Evolutionary conservation across 2,329 filamentous ascomycete species (phyloP).

Genomic region (Aulographum hederae): DNA sequence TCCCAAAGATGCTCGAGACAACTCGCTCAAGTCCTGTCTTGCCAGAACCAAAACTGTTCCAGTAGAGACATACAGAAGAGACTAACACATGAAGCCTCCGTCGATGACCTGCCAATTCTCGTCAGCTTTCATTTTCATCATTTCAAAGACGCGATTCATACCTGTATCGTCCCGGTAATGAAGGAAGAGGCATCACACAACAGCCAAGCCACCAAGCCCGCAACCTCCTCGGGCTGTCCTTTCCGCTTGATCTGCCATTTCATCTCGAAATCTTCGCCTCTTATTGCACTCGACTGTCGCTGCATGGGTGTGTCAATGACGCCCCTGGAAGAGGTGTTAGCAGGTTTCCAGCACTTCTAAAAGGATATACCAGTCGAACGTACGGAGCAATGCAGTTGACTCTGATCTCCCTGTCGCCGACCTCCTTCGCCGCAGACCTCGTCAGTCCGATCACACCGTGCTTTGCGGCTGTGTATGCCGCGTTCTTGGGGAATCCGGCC

Average conservation of each 20-base stretch:
- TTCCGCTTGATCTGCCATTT: too few relatives aligned
- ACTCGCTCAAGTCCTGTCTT: too few relatives aligned
- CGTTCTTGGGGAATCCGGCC: conserved; percentile 19
- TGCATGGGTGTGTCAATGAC: conserved; percentile 18
- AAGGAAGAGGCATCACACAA: conserved; percentile 22
- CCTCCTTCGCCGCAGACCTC: conserved; percentile 19
- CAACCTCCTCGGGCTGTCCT: conserved; percentile 11
- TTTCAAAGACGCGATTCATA: too few relatives aligned
- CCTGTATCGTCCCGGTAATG: conserved; percentile 22
- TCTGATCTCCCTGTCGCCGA: conserved; percentile 16
- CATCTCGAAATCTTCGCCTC: neutral
- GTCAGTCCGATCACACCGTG: conserved; percentile 23
- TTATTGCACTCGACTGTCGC: neutral
- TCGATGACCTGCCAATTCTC: too few relatives aligned
- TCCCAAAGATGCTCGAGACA: too few relatives aligned
- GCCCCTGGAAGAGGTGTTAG: conserved; percentile 6
- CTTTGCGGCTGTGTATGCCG: conserved; percentile 20
- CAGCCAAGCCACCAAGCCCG: conserved; percentile 22
- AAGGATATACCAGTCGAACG: conserved; percentile 6
- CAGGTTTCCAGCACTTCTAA: neutral
- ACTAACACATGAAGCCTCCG: too few relatives aligned
- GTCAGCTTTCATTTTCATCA: too few relatives aligned
- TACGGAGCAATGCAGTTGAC: conserved; percentile 18
- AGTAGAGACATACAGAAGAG: too few relatives aligned
- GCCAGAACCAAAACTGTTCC: too few relatives aligned